phyloP scores from a whole-genome alignment of 1,284 basidiomycete genomes.

The Phylloporus gajari region DNA sequence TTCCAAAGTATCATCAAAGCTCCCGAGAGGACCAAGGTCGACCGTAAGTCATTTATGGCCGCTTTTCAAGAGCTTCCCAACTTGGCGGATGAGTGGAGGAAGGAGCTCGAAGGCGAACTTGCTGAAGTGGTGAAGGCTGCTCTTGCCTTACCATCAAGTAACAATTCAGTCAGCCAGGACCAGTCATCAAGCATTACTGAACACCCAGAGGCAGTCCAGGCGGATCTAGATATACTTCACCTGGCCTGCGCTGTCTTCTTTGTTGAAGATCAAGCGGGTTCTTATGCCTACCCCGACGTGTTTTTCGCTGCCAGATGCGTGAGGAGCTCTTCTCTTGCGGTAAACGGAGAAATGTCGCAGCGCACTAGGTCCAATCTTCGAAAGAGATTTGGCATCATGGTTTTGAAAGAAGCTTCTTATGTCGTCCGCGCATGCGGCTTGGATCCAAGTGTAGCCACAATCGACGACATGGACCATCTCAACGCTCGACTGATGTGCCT shows the following conservation, averaged over 20 bases:
- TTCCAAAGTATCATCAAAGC: slow-evolving; percentile 27
- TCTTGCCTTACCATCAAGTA: background rate
- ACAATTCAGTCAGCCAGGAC: background rate
- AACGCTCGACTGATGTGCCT: slow-evolving; percentile 18
- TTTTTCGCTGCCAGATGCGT: background rate
- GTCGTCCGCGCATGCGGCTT: slow-evolving; percentile 20
- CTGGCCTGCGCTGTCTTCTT: slow-evolving; percentile 19
- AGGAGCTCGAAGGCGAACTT: slow-evolving; percentile 23
- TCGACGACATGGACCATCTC: slow-evolving; percentile 23
- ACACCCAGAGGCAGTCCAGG: background rate
- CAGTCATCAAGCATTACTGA: background rate
- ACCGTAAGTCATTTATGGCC: slow-evolving; percentile 11
- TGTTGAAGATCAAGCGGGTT: background rate
- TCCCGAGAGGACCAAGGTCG: slow-evolving; percentile 8
- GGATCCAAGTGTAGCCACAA: slow-evolving; percentile 24
- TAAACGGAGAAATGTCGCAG: background rate
- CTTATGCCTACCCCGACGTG: background rate
- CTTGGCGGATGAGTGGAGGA: slow-evolving; percentile 25
- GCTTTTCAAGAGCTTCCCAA: slow-evolving; percentile 32
- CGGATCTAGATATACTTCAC: background rate
- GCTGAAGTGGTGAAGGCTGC: slow-evolving; percentile 20
- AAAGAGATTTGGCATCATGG: slow-evolving; percentile 6
- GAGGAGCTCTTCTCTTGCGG: background rate
- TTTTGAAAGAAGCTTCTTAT: slow-evolving; percentile 14
- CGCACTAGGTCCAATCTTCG: background rate